These are phyloP conservation scores for Saprolegnia parasitica DNA, from an alignment of 352 stramenopile species.

Conservation along the genomic window DNA sequence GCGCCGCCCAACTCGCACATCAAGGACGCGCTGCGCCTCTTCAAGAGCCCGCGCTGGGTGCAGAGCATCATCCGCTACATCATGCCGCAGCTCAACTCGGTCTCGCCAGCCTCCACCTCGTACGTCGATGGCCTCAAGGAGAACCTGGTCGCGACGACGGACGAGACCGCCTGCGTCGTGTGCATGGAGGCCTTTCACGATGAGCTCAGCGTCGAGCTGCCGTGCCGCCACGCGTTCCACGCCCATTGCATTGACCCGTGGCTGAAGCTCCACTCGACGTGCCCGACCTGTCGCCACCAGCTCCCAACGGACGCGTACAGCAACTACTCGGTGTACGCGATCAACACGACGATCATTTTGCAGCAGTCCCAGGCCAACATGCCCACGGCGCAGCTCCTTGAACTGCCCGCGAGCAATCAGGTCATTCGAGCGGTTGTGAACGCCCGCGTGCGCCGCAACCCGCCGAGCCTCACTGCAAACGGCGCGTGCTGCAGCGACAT, in stretches of 20 bases:
- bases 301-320: slow-evolving; percentile 72
- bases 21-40: slow-evolving; percentile 79
- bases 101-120: slow-evolving; percentile 61
- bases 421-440: slow-evolving; percentile 85
- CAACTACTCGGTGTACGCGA: slow-evolving; percentile 87
- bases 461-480: neutral
- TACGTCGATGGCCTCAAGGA: slow-evolving; percentile 59
- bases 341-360: slow-evolving; percentile 87
- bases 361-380: slow-evolving; percentile 78
- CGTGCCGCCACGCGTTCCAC: slow-evolving; percentile 81
- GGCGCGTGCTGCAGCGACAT: slow-evolving; percentile 42
- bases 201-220: slow-evolving; percentile 52
- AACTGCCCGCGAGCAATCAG: slow-evolving; percentile 78
- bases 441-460: slow-evolving; percentile 51
- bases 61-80: slow-evolving; percentile 89
- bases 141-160: slow-evolving; percentile 32
- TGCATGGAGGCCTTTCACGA: slow-evolving; percentile 70
- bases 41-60: slow-evolving; percentile 86
- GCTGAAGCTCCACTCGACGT: slow-evolving; percentile 84
- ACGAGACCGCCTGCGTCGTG: slow-evolving; percentile 53
- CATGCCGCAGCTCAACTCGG: slow-evolving; percentile 80
- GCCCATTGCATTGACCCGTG: slow-evolving; percentile 73
- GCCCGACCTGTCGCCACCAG: slow-evolving; percentile 74
- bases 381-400: slow-evolving; percentile 64
- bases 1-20: slow-evolving; percentile 81